Evolutionary conservation across 2,329 filamentous ascomycete genomes (phyloP), one percentile per base, ranked within the genome.

Genomic region (Exserohilum turcica): DNA sequence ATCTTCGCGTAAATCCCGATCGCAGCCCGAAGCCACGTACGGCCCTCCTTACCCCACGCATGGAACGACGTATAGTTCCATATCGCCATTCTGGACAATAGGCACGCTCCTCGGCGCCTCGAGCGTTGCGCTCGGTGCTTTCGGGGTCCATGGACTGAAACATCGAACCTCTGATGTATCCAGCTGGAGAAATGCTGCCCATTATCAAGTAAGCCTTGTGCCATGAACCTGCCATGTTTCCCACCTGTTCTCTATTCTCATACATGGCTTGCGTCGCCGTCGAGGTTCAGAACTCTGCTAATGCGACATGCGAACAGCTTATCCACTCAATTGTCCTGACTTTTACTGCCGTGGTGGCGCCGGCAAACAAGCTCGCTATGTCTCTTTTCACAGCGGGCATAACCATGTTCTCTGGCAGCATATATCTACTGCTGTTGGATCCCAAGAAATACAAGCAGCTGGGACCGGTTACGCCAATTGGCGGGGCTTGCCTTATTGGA

Each of bases 131-230:
- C 70, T 88, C 49, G 86, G 86, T 28, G 86, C 86, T 0, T 89
- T 89, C 71, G 86, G 86, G 31, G 85, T 86, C 10, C 86, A 89
- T 67, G 86, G 86, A 9, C 76, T 89, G 35, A 88, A 87, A 75
- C 80, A 80, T 54, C 76, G 77, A 59, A 84, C 87, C 65, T 66
- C 80, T 8, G 85, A 88, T 60, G 85, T 86, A 3, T 72, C 83
- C 5, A 87, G 79, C 67, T 89, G 84, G 81, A 71, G 74, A 9
- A 89, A 86, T 0, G 86, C 86, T 2, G 86, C 86, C 2, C 85
- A 89, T 35, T 89, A 89, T 63, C 86, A 88, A 75, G 85, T 86
- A 52, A 15, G 36, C 10, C 8, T 32, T 19, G 36, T 18, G 31
- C 47, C n/a, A 32, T 13, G 15, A 4, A 8, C 13, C 10, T 21